Evolutionary conservation across 768 basidiomycete genomes (phyloP).

Genomic region (Megacollybia marginata): DNA sequence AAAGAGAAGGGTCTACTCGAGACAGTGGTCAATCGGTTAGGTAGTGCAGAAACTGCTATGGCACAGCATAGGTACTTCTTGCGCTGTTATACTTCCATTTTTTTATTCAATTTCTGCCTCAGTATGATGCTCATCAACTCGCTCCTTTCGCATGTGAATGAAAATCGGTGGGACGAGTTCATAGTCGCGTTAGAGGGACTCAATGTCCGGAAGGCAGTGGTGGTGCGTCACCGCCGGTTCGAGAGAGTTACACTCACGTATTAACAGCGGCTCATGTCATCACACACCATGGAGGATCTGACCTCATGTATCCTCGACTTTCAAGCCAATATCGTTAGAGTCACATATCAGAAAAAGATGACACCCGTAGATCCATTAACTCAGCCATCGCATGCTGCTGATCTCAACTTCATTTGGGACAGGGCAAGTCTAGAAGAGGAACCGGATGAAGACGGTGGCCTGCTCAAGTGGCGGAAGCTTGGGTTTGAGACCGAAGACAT

Average conservation of each 20-base stretch:
- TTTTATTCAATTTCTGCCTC: slow-evolving; percentile 9
- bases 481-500: slow-evolving; percentile 76
- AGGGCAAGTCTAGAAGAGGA: slow-evolving; percentile 50
- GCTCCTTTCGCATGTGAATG: slow-evolving; percentile 70
- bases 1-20: slow-evolving; percentile 65
- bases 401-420: slow-evolving; percentile 65
- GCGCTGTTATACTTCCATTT: slow-evolving; percentile 2
- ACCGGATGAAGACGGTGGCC: slow-evolving; percentile 36
- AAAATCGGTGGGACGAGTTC: slow-evolving; percentile 74
- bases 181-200: slow-evolving; percentile 66
- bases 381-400: slow-evolving; percentile 48
- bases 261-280: slow-evolving; percentile 70
- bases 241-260: slow-evolving; percentile 1
- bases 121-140: slow-evolving; percentile 92
- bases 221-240: slow-evolving; percentile 42
- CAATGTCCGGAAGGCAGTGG: slow-evolving; percentile 75
- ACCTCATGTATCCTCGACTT: slow-evolving; percentile 83
- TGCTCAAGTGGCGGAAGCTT: slow-evolving; percentile 67
- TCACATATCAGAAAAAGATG: slow-evolving; percentile 75
- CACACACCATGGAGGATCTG: slow-evolving; percentile 74
- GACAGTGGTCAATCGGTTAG: slow-evolving; percentile 74
- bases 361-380: slow-evolving; percentile 65
- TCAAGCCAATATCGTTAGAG: slow-evolving; percentile 77
- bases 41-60: slow-evolving; percentile 81
- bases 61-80: slow-evolving; percentile 61